phyloP scores from a whole-genome alignment of 2,329 filamentous ascomycete species.

The Simplicillium aogashimaense region DNA sequence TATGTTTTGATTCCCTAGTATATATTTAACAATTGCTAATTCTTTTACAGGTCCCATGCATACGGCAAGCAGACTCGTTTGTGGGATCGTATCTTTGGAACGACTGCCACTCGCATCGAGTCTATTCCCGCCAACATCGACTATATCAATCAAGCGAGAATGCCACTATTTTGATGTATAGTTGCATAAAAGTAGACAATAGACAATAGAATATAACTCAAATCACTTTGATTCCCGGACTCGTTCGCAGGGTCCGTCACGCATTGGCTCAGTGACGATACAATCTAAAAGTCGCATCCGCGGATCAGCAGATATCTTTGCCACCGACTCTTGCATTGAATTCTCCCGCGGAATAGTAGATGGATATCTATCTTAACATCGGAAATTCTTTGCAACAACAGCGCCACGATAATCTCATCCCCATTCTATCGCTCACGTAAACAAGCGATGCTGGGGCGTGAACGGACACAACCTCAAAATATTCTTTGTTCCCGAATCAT shows the following conservation, averaged over 20 bases:
- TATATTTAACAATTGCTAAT: too few species aligned
- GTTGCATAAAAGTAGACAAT: too few species aligned
- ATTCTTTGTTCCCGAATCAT: not conserved
- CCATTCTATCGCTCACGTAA: not conserved
- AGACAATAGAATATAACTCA: too few species aligned
- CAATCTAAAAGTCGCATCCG: not conserved
- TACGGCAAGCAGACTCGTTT: conserved; percentile 26
- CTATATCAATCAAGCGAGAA: conserved; percentile 6
- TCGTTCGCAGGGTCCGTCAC: not conserved
- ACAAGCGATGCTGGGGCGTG: not conserved
- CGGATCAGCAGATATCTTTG: not conserved
- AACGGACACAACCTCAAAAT: not conserved
- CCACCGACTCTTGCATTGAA: not conserved
- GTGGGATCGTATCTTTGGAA: conserved; percentile 24
- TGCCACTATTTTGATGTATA: not conserved
- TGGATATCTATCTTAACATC: not conserved
- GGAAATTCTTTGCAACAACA: not conserved
- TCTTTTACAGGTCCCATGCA: conserved; percentile 12
- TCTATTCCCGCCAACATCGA: conserved; percentile 18
- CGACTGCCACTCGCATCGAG: conserved; percentile 24
- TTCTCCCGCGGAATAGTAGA: not conserved
- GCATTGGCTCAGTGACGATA: not conserved
- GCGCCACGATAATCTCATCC: not conserved
- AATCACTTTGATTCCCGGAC: too few species aligned
- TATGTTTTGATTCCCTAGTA: conserved; percentile 3